Conservation (phyloP, 805 yeast genomes). For the Wickerhamomyces rabaulensis region DNA sequence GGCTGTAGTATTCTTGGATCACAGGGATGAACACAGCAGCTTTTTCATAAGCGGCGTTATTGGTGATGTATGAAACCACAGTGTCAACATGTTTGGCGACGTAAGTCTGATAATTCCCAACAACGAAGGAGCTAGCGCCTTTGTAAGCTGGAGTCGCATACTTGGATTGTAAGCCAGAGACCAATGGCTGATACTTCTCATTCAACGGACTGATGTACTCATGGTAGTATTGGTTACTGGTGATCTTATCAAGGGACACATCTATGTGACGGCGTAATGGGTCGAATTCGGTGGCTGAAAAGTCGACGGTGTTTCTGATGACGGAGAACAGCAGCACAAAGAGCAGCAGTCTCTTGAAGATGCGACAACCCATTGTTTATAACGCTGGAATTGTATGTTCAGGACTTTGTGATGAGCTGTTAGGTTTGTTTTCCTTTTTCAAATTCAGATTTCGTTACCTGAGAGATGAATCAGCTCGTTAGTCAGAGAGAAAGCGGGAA, state of each 20-base stretch:
- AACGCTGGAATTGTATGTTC: neutral
- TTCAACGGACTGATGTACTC: slow-evolving; percentile 17
- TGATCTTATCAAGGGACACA: slow-evolving; percentile 2
- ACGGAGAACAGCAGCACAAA: slow-evolving; percentile 10
- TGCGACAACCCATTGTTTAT: slow-evolving; percentile 1
- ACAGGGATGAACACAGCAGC: neutral
- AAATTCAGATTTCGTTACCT: too few relatives aligned
- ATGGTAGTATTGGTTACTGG: slow-evolving; percentile 12
- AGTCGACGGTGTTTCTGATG: slow-evolving; percentile 17
- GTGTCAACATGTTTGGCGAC: slow-evolving; percentile 11
- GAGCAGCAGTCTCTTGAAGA: slow-evolving; percentile 11
- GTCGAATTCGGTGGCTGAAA: slow-evolving; percentile 16
- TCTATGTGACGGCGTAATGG: slow-evolving; percentile 17
- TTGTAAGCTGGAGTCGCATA: slow-evolving; percentile 10
- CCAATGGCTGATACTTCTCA: slow-evolving; percentile 7
- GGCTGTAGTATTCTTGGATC: neutral
- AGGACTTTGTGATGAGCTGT: neutral
- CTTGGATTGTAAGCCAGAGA: neutral
- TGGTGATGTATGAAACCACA: slow-evolving; percentile 1
- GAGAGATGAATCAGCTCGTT: too few relatives aligned
- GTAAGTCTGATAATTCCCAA: slow-evolving; percentile 10
- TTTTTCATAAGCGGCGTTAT: slow-evolving; percentile 6
- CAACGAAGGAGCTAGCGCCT: neutral
- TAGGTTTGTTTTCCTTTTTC: neutral
- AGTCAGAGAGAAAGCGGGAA: too few relatives aligned